Percentiles rank a stretch among this genome's conserved stretches.
These are phyloP conservation scores for Lecanosticta acicola DNA, from an alignment of 2,329 filamentous ascomycete genomes.

Conservation along the genomic window DNA sequence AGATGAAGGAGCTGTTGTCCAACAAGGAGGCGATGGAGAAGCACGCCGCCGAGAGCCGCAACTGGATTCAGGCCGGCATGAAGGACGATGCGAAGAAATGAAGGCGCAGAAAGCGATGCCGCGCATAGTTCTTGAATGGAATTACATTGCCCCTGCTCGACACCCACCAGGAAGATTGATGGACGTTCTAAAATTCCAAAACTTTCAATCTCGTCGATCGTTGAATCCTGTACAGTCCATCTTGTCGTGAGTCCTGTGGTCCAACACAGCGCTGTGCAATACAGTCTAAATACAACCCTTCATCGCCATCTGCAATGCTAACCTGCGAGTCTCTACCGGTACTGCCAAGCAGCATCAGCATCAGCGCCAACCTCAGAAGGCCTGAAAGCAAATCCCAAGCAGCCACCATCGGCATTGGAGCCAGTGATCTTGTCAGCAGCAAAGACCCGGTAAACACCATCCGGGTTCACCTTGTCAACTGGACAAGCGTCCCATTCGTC, in stretches of 20 bases:
- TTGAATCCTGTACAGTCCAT: too few relatives aligned
- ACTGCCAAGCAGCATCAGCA: neutral
- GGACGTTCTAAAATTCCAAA: too few relatives aligned
- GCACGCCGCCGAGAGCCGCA: constrained; percentile 41
- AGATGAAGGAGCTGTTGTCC: constrained; percentile 54
- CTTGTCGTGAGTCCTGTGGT: too few relatives aligned
- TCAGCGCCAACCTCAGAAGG: neutral
- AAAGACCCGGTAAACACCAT: neutral
- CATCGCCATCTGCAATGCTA: too few relatives aligned
- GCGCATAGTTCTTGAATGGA: too few relatives aligned
- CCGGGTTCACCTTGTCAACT: neutral
- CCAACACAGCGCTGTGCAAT: too few relatives aligned
- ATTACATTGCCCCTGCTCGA: too few relatives aligned
- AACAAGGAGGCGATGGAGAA: constrained; percentile 56
- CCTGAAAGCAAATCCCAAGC: neutral
- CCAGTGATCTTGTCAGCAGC: neutral
- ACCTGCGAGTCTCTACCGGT: too few relatives aligned
- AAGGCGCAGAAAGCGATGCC: too few relatives aligned
- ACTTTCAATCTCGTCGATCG: too few relatives aligned
- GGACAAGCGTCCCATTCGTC: neutral
- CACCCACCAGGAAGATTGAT: too few relatives aligned
- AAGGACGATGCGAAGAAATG: constrained; percentile 56
- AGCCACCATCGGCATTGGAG: neutral
- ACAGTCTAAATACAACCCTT: too few relatives aligned
- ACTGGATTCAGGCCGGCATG: constrained; percentile 67